Evolutionary conservation across 441 rosid genomes (phyloP).

Genomic region (Populus hybrid): DNA sequence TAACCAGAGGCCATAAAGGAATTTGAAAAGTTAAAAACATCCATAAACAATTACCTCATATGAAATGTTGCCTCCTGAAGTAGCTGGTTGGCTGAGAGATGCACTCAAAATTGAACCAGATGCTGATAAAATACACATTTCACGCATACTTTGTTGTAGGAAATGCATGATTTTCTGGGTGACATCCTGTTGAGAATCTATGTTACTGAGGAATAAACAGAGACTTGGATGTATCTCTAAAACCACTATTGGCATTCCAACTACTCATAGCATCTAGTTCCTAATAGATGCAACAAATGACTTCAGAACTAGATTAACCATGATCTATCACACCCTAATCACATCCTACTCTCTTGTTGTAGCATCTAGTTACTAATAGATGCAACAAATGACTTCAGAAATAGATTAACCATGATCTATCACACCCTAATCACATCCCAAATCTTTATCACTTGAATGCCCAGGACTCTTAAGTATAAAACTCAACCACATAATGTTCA

Average conservation of each 20-base stretch:
- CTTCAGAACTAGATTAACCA: not conserved
- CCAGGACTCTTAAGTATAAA: not conserved
- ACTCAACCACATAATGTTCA: not conserved
- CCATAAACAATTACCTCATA: constrained; percentile 58
- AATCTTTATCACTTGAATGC: not conserved
- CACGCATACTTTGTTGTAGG: constrained; percentile 74
- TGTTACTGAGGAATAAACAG: constrained; percentile 14
- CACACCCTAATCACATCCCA: not conserved
- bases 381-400: not conserved
- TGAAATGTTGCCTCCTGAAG: constrained; percentile 69
- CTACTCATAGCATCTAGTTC: not conserved
- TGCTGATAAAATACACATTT: constrained; percentile 84
- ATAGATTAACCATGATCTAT: not conserved
- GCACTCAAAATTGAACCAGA: constrained; percentile 77
- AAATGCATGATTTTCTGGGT: constrained; percentile 65
- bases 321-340: not conserved
- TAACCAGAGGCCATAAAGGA: not conserved
- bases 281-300: not conserved
- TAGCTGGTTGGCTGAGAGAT: constrained; percentile 83
- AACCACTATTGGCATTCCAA: constrained; percentile 4
- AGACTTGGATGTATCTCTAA: not conserved
- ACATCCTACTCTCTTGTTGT: not conserved
- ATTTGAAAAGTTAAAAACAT: not conserved
- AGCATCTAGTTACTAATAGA: not conserved
- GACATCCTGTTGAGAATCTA: constrained; percentile 59